These are phyloP conservation scores for Neonectria ditissima DNA, from an alignment of 2,329 filamentous ascomycete species.

Conservation along the genomic window DNA sequence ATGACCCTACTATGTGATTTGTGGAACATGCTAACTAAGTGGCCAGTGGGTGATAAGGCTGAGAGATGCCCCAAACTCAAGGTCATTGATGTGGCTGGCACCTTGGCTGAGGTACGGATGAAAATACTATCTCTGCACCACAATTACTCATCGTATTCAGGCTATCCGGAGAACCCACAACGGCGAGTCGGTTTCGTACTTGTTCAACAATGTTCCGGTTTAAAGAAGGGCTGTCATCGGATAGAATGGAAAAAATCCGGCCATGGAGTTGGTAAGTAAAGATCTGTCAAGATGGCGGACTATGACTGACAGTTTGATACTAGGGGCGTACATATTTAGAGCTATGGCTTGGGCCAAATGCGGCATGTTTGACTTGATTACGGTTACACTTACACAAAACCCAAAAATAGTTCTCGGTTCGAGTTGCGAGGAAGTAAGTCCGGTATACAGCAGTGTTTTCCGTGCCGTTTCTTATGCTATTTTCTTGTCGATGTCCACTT, in stretches of 20 bases:
- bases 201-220: conserved; percentile 75
- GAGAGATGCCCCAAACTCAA: conserved; percentile 82
- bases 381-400: conserved; percentile 31
- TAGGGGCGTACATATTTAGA: conserved; percentile 41
- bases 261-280: conserved; percentile 43
- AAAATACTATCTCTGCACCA: background rate
- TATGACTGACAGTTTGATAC: conserved; percentile 27
- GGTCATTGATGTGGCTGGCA: conserved; percentile 92
- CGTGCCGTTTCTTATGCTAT: too few relatives aligned
- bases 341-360: conserved; percentile 32
- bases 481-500: too few relatives aligned
- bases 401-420: conserved; percentile 32
- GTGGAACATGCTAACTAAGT: conserved; percentile 20
- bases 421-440: conserved; percentile 15
- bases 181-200: conserved; percentile 72
- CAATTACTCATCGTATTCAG: conserved; percentile 47
- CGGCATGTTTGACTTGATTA: conserved; percentile 23
- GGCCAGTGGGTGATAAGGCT: conserved; percentile 77
- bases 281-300: conserved; percentile 4
- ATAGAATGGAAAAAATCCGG: conserved; percentile 25
- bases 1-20: background rate
- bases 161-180: conserved; percentile 78
- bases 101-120: conserved; percentile 69
- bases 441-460: background rate
- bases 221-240: background rate